Evolutionary conservation across 306 rosid genomes (phyloP), one percentile per base, ranked within the genome.

Genomic region (Rubus parviflorus): DNA sequence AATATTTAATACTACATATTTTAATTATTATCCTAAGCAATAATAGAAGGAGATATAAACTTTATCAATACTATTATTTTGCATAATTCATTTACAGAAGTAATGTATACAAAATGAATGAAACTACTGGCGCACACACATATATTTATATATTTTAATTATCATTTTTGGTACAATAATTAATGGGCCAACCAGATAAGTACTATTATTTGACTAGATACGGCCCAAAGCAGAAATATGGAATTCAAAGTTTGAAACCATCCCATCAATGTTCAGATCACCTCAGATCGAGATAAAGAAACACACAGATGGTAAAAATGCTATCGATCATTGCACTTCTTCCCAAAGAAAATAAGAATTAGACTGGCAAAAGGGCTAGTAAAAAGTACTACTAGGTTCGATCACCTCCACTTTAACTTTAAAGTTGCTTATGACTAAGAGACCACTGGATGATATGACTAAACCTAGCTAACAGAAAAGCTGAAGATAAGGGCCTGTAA

Each of bases 281-380:
- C 47, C 42, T 11, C 57, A 60, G 11, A 9, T 30, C 25, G 41
- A 70, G 45, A 51, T 9, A 17, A 54, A 40, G 30, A 1, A 15
- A 65, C 17, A 61, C 13, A 20, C 48, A 42, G 49, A 72, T 6
- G 68, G 61, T 14, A 56, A 72, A 64, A 73, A 54, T 78, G 68
- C 68, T 35, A 16, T 81, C 13, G 61, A 85, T 85, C 82, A 60
- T 51, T 13, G 42, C 77, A 78, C 81, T 72, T 69, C 86, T 81
- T 83, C 77, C 81, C 81, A 35, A 86, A 37, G 45, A 63, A 63
- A 63, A 63, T 30, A 61, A 16, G 45, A 41, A 61, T 60, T 47
- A 11, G 13, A 67, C 52, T 43, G 37, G 72, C 83, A 77, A 85
- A 83, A 79, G 85, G 71, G 70, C 30, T 60, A 8, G 68, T 35